phyloP scores from a whole-genome alignment of 2,329 filamentous ascomycete genomes.

The Exserohilum turcica region DNA sequence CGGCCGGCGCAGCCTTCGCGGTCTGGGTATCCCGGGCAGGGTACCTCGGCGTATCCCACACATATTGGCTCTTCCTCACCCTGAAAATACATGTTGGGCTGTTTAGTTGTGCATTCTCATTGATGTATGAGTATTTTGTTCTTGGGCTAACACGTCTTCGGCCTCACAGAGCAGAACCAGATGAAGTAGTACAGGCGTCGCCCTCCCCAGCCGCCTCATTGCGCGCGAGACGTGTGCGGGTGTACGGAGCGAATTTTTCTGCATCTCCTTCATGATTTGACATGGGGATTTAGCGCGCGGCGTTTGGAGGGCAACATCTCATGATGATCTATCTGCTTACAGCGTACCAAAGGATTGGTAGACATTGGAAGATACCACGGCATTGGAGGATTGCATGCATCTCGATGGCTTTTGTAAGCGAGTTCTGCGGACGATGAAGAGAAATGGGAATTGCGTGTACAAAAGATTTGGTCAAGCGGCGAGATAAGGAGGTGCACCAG shows the following conservation, averaged over 20 bases:
- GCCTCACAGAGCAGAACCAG: slow-evolving; percentile 26
- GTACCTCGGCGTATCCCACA: slow-evolving; percentile 32
- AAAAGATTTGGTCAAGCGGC: background rate
- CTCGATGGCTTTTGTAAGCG: background rate
- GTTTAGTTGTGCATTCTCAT: slow-evolving; percentile 16
- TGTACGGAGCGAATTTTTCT: slow-evolving; percentile 10
- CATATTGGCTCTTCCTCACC: slow-evolving; percentile 36
- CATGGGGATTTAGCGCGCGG: slow-evolving; percentile 27
- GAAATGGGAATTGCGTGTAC: background rate
- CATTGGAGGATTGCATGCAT: slow-evolving; percentile 14
- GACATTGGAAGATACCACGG: slow-evolving; percentile 26
- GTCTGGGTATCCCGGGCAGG: slow-evolving; percentile 30
- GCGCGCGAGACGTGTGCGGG: background rate
- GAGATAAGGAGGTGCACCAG: background rate
- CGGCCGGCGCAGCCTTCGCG: slow-evolving; percentile 32
- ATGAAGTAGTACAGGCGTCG: slow-evolving; percentile 3
- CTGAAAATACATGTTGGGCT: slow-evolving; percentile 23
- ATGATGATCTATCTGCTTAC: slow-evolving; percentile 19
- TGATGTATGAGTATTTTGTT: slow-evolving; percentile 22
- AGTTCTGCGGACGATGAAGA: background rate
- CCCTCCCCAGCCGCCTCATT: background rate
- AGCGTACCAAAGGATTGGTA: slow-evolving; percentile 13
- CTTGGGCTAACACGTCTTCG: slow-evolving; percentile 28
- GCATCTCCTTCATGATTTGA: slow-evolving; percentile 16
- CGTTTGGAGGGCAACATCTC: slow-evolving; percentile 20